A percentile compares a stretch with the other conserved stretches of the same genome.
phyloP scores from a whole-genome alignment of 2,329 filamentous ascomycete genomes.

The Beauveria scarabaeidicola region DNA sequence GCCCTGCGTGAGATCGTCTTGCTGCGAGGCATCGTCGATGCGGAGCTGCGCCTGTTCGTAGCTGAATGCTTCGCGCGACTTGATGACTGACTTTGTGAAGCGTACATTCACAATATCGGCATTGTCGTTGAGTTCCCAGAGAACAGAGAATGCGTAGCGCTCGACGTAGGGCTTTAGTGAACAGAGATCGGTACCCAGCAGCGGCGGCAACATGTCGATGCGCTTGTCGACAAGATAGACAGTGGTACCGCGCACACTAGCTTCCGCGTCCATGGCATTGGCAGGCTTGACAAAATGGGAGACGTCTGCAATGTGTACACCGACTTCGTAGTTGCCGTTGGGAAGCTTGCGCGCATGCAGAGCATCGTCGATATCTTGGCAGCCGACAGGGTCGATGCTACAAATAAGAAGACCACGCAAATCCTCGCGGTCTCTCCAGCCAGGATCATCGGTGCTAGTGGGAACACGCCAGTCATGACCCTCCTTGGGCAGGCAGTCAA shows the following conservation, averaged over 20 bases:
- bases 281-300: conserved; percentile 97
- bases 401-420: conserved; percentile 81
- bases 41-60: conserved; percentile 93
- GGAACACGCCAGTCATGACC: conserved; percentile 94
- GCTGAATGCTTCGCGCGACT: conserved; percentile 91
- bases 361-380: conserved; percentile 97
- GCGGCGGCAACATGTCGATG: conserved; percentile 97
- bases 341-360: conserved; percentile 76
- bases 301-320: conserved; percentile 98
- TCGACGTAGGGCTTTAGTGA: conserved; percentile 98
- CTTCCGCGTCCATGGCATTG: conserved; percentile 95
- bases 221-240: conserved; percentile 98
- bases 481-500: conserved; percentile 85
- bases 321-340: conserved; percentile 92
- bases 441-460: conserved; percentile 65
- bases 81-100: conserved; percentile 97
- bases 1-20: conserved; percentile 80
- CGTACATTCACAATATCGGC: conserved; percentile 78
- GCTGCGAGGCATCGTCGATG: conserved; percentile 81
- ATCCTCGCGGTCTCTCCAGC: conserved; percentile 80
- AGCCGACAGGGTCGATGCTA: conserved; percentile 93
- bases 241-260: conserved; percentile 86
- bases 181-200: conserved; percentile 91
- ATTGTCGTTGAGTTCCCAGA: conserved; percentile 81
- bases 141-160: conserved; percentile 73